A percentile compares a stretch with the other conserved stretches of the same genome.
phyloP scores from a whole-genome alignment of 2,329 filamentous ascomycete species.

The Ophiostoma sp. region DNA sequence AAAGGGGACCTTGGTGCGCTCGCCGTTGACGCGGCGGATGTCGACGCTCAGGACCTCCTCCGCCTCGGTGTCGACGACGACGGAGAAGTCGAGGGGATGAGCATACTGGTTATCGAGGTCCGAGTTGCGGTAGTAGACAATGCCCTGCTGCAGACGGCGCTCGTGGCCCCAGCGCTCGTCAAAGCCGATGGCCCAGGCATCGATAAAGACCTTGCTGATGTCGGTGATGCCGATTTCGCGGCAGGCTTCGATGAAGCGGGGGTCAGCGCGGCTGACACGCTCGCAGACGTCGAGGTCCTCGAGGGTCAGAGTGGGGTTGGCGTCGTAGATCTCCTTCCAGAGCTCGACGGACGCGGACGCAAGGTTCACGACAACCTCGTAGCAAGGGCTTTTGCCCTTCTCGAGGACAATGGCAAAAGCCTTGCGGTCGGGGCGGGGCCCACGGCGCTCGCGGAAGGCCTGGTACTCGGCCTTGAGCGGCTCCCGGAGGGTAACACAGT shows the following conservation, averaged over 20 bases:
- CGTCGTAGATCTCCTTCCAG: conserved; percentile 70
- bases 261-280: conserved; percentile 66
- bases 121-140: conserved; percentile 91
- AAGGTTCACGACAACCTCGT: conserved; percentile 74
- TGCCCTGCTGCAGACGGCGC: conserved; percentile 77
- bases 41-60: conserved; percentile 76
- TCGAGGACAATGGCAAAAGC: conserved; percentile 78
- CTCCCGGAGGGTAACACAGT: conserved; percentile 79
- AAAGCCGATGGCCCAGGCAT: conserved; percentile 93
- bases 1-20: conserved; percentile 63
- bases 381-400: conserved; percentile 70
- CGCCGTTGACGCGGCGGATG: conserved; percentile 69
- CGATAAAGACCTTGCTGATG: conserved; percentile 94
- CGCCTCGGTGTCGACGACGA: conserved; percentile 79
- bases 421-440: conserved; percentile 55
- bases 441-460: conserved; percentile 65
- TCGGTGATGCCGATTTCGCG: conserved; percentile 73
- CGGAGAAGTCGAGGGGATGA: conserved; percentile 87
- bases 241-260: conserved; percentile 86
- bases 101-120: conserved; percentile 84
- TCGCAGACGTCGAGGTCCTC: conserved; percentile 83
- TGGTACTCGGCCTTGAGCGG: conserved; percentile 80
- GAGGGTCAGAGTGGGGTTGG: conserved; percentile 89
- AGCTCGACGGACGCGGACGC: conserved; percentile 58
- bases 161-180: conserved; percentile 80